phyloP scores from a whole-genome alignment of 805 yeast genomes.

The Dipodascus geniculatus region DNA sequence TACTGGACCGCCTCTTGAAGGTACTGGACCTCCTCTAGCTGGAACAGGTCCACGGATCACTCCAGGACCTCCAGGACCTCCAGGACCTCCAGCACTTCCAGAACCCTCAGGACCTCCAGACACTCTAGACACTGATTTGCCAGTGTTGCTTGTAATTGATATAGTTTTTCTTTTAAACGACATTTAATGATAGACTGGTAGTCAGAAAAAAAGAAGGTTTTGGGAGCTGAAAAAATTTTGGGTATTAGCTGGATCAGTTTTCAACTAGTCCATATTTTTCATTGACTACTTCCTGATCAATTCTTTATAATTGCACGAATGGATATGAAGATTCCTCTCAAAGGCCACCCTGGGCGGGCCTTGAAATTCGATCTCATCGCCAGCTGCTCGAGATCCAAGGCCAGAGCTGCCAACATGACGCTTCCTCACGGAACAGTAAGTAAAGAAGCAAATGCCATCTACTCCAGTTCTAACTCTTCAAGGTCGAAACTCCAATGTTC shows the following conservation, averaged over 20 bases:
- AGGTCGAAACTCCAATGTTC: slow-evolving; percentile 32
- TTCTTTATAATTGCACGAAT: too few species aligned
- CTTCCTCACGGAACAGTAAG: slow-evolving; percentile 31
- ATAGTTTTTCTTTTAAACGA: slow-evolving; percentile 14
- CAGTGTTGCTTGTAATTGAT: slow-evolving; percentile 4
- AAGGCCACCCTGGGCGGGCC: slow-evolving; percentile 16
- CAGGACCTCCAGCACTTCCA: neutral
- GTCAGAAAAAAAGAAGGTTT: too few species aligned
- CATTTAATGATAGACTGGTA: too few species aligned
- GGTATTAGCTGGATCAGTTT: too few species aligned
- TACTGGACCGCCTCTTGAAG: neutral
- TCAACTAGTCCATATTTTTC: too few species aligned
- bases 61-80: neutral
- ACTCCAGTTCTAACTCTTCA: neutral
- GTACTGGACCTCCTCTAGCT: neutral
- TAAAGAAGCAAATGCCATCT: slow-evolving; percentile 2
- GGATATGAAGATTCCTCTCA: slow-evolving; percentile 5
- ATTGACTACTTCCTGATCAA: too few species aligned
- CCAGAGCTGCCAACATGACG: slow-evolving; percentile 31
- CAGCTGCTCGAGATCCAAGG: slow-evolving; percentile 32
- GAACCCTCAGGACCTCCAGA: neutral
- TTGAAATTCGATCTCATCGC: slow-evolving; percentile 30
- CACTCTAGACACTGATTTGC: neutral
- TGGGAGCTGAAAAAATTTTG: too few species aligned
- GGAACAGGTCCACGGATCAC: neutral